Percentiles rank a stretch among this genome's conserved stretches.
phyloP scores from a whole-genome alignment of 257 asterid species.

The Solanum chmielewskii region DNA sequence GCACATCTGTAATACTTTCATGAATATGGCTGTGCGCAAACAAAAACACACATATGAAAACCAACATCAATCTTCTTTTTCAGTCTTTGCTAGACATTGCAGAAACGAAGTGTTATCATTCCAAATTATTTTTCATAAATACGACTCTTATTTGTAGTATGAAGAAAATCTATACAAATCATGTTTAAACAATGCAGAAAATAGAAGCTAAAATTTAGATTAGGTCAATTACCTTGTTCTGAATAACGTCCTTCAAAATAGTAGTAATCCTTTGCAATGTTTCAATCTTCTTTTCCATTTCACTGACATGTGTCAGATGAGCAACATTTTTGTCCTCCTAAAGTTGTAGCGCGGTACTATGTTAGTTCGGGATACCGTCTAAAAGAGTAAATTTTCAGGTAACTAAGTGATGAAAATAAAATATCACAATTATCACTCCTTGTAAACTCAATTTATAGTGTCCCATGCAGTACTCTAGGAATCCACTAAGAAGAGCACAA shows the following conservation, averaged over 20 bases:
- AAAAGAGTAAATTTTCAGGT: background rate
- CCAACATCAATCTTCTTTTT: background rate
- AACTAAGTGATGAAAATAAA: background rate
- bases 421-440: background rate
- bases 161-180: background rate
- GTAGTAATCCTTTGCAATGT: conserved; percentile 79
- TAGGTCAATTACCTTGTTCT: conserved; percentile 59
- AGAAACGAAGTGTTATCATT: background rate
- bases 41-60: background rate
- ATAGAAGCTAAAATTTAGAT: conserved; percentile 1
- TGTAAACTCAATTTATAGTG: background rate
- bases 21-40: background rate
- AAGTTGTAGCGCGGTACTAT: conserved; percentile 1
- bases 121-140: background rate
- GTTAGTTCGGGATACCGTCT: conserved; percentile 4
- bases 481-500: background rate
- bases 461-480: background rate
- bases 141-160: background rate
- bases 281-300: conserved; percentile 92
- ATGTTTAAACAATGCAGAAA: background rate
- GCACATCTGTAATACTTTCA: background rate
- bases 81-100: background rate
- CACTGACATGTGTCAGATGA: conserved; percentile 86
- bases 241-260: conserved; percentile 89
- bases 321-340: conserved; percentile 97